Percentiles rank a stretch among this genome's conserved stretches.
Evolutionary conservation across 164 flowering plant genomes (phyloP).

Genomic region (Umbellularia californica): DNA sequence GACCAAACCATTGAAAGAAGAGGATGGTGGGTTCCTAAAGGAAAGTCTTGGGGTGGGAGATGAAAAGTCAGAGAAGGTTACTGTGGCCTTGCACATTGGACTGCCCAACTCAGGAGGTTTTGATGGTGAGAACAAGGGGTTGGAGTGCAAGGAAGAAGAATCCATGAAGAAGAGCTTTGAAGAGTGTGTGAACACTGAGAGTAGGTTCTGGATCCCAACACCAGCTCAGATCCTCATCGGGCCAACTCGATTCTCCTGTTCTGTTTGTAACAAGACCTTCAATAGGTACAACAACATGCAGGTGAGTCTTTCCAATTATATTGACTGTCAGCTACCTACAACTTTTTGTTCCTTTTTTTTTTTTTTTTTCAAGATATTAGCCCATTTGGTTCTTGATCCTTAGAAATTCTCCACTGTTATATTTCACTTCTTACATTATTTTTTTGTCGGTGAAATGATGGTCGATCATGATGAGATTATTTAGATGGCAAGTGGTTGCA

Average conservation of each 20-base stretch:
- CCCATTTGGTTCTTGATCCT: not conserved
- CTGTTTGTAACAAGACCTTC: constrained; percentile 86
- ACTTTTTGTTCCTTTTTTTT: not conserved
- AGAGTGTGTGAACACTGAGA: constrained; percentile 24
- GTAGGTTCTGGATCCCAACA: constrained; percentile 89
- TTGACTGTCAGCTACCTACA: not conserved
- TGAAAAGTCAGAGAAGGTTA: constrained; percentile 39
- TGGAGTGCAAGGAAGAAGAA: constrained; percentile 18
- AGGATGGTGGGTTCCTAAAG: constrained; percentile 14
- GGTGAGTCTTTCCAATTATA: constrained; percentile 33
- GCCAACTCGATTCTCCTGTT: constrained; percentile 77
- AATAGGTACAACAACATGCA: constrained; percentile 97
- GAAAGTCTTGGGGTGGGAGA: constrained; percentile 19
- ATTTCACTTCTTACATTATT: not conserved
- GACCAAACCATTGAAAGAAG: constrained; percentile 31
- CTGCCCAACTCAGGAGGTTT: constrained; percentile 38
- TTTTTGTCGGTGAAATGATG: not conserved
- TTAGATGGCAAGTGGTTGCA: too few relatives aligned
- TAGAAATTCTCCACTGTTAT: not conserved
- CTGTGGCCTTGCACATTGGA: constrained; percentile 71
- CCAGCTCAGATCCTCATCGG: constrained; percentile 88
- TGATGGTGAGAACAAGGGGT: constrained; percentile 16
- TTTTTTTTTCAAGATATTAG: not conserved
- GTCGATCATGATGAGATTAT: too few relatives aligned
- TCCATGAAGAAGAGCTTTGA: constrained; percentile 21